Base-by-base conservation (phyloP, 176 grass and related monocot genomes). In the Phoenix roebelenii region DNA sequence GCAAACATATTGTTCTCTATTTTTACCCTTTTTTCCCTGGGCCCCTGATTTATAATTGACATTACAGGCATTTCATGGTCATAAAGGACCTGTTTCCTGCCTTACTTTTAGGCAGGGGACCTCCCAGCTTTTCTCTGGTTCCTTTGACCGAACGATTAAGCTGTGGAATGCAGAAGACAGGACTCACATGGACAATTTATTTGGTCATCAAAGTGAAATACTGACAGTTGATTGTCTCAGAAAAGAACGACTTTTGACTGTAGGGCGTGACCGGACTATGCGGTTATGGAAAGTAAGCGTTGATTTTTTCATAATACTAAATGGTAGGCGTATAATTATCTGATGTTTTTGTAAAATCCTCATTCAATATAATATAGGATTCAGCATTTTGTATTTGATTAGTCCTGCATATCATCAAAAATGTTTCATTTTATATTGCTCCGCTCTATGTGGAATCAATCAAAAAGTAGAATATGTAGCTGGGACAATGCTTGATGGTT, bases 141-240 rank as follows among this genome's bases (percentile, higher is more conserved):
- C 89, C 23, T 95, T 88, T 77, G 89, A 95, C 22, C 79, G 89
- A 63, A 82, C 81, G 35, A 82, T 95, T 73, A 95, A 88, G 75
- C 81, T 85, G 68, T 95, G 89, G 89, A 95, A 95, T 88, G 81
- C 78, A 63, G 89, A 95, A 23, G 89, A 95, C 5, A 80, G 81
- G 76, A 88, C 89, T 57, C 86, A 95, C 44, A 85, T 95, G 74
- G 82, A 89, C 64, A 88, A 86, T 64, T 65, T 95, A 59, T 85
- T 80, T 44, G 89, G 89, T 16, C 89, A 95, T 65, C 89, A 95
- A 60, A 89, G 77, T 61, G 89, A 95, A 67, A 85, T 95, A 22
- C 56, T 95, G 61, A 77, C 81, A 51, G 89, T 88, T 52, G 89
- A 95, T 80, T 83, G 85, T 58, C 65, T 85, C 54, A 64, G 58